Evolutionary conservation across 75 land plant species (phyloP), one percentile per base, ranked within the genome.

Genomic region (Chamaecyparis obtusa): DNA sequence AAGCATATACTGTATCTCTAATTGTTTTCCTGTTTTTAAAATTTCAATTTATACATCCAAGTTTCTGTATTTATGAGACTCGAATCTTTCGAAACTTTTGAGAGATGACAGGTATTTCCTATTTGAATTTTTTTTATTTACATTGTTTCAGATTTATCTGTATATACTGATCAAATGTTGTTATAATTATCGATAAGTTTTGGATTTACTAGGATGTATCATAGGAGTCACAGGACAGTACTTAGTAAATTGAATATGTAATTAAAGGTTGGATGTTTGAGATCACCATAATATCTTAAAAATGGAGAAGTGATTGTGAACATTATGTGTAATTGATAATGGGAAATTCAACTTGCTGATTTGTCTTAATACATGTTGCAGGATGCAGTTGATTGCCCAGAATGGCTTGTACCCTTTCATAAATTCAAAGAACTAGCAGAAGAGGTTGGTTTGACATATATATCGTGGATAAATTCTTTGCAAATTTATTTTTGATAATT

Each of bases 351-450:
- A 39, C 36, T 41, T 82, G 43, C 32, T 79, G 32, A 71, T 32
- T 71, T 0, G 32, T 71, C 32, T 71, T 32, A 71, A 16, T 33
- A 85, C 37, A 16, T 84, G 33, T 89, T 92, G 84, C 88, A 96
- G 97, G 99, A 97, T 96, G 99, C 99, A 83, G 99, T 97, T 89
- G 98, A 96, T 87, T 97, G 99, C 75, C 99, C 99, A 32, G 99
- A 97, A 87, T 97, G 98, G 98, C 92, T 97, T 84, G 99, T 97
- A 30, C 95, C 95, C 17, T 95, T 97, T 76, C 88, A 90, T 77
- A 84, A 92, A 51, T 96, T 97, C 90, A 90, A 92, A 79, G 88
- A 90, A 67, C 84, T 97, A 72, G 98, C 98, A 14, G 95, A 92
- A 81, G 95, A 96, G 94, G 98, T 95, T 86, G 72, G 55, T 9